Evolutionary conservation across 495 filamentous ascomycete genomes (phyloP).

Genomic region (Darksidea phi): DNA sequence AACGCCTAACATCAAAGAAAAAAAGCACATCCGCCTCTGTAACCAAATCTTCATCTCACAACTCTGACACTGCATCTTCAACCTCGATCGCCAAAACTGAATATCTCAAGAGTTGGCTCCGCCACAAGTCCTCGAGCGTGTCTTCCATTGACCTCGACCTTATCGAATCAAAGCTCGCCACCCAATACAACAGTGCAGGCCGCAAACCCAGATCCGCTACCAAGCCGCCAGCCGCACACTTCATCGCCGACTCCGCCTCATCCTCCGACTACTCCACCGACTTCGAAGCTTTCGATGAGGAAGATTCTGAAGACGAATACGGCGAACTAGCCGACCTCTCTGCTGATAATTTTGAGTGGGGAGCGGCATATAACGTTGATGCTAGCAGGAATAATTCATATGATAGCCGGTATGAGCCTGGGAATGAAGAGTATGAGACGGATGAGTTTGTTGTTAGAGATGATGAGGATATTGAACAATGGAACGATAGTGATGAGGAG

Average conservation of each 20-base stretch:
- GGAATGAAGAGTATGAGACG: slow-evolving; percentile 7
- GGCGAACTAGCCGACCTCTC: not conserved
- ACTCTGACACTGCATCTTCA: not conserved
- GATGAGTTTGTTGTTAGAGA: slow-evolving; percentile 10
- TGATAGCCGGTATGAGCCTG: slow-evolving; percentile 10
- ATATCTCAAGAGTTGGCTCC: too few species aligned
- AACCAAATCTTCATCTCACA: not conserved
- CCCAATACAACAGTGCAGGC: not conserved
- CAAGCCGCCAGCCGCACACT: not conserved
- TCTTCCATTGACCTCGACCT: not conserved
- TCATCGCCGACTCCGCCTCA: not conserved
- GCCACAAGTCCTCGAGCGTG: not conserved
- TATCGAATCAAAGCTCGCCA: not conserved
- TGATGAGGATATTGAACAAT: not conserved
- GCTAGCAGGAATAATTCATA: not conserved
- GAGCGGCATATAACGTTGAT: too few species aligned
- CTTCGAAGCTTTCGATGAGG: not conserved
- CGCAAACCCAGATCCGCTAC: not conserved
- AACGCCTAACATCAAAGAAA: not conserved
- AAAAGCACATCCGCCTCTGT: not conserved
- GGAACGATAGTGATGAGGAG: not conserved
- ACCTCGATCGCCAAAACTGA: too few species aligned
- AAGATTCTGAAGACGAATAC: not conserved
- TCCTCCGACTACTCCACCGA: not conserved
- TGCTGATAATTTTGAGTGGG: not conserved